Percentiles rank a stretch among this genome's conserved stretches.
Evolutionary conservation across 495 filamentous ascomycete species (phyloP).

Genomic region (Extremus antarcticus): DNA sequence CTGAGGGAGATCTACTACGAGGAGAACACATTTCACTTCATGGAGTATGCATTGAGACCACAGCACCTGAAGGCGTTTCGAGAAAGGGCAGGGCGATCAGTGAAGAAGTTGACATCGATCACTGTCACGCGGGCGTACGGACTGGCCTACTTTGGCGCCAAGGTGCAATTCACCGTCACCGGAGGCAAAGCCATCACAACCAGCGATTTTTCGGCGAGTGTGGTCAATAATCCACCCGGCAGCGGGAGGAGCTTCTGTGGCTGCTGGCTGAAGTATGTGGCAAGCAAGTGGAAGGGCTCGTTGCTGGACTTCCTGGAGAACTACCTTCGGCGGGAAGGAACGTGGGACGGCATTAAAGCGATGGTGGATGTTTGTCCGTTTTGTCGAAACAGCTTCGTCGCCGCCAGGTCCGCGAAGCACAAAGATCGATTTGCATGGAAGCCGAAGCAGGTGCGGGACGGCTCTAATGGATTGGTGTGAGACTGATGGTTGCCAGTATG

Average conservation of each 20-base stretch:
- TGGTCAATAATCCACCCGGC: too few relatives aligned
- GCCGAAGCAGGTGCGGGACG: too few relatives aligned
- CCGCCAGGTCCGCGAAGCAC: not conserved
- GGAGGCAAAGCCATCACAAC: not conserved
- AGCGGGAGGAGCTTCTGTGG: too few relatives aligned
- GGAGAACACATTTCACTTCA: not conserved
- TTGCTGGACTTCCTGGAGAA: not conserved
- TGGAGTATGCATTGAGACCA: not conserved
- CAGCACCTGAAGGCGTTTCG: not conserved
- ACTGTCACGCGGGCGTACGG: not conserved
- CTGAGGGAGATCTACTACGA: not conserved
- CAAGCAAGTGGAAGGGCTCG: not conserved
- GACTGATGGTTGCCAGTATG: not conserved
- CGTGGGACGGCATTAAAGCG: not conserved
- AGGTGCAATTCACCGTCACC: not conserved
- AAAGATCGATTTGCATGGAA: not conserved
- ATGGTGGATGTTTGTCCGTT: not conserved
- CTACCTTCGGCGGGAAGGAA: not conserved
- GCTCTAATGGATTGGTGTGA: not conserved
- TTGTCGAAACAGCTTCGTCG: not conserved
- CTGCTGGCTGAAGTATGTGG: not conserved
- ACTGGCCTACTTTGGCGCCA: not conserved
- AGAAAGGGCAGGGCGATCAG: not conserved
- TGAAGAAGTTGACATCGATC: not conserved
- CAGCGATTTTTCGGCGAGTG: not conserved